Evolutionary conservation across 1,284 basidiomycete species (phyloP).

Genomic region (Wallemia mellicola): DNA sequence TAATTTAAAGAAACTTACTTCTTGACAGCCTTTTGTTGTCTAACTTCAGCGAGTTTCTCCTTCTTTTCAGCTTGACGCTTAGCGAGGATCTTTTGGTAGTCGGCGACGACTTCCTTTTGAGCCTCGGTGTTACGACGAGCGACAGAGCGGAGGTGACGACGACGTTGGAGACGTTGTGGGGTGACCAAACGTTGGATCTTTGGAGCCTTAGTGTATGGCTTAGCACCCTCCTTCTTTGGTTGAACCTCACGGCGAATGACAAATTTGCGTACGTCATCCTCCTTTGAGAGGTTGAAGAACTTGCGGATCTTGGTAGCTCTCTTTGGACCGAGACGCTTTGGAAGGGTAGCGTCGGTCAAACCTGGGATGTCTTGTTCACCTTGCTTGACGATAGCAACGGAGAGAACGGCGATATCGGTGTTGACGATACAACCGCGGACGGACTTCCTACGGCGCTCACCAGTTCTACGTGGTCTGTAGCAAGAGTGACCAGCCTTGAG

Average conservation of each 20-base stretch:
- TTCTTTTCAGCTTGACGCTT: conserved; percentile 87
- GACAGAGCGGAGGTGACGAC: conserved; percentile 69
- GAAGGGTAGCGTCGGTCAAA: conserved; percentile 69
- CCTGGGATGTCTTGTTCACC: conserved; percentile 75
- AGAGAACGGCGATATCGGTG: conserved; percentile 81
- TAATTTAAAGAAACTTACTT: conserved; percentile 8
- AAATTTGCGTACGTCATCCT: conserved; percentile 94
- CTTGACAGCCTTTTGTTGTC: conserved; percentile 18
- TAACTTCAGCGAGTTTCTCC: conserved; percentile 27
- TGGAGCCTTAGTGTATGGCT: conserved; percentile 90
- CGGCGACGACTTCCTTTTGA: conserved; percentile 81
- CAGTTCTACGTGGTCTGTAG: conserved; percentile 71
- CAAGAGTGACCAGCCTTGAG: conserved; percentile 89
- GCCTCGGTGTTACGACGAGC: conserved; percentile 62
- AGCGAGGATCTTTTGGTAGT: conserved; percentile 63
- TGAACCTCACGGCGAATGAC: conserved; percentile 60
- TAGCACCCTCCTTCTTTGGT: conserved; percentile 56
- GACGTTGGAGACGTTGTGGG: conserved; percentile 78
- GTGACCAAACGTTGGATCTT: conserved; percentile 82
- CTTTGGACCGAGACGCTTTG: conserved; percentile 85
- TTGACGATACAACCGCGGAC: conserved; percentile 94
- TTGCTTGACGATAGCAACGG: conserved; percentile 87
- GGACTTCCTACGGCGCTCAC: conserved; percentile 96
- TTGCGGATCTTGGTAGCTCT: conserved; percentile 49
- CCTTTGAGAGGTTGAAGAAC: conserved; percentile 96